These are phyloP conservation scores for Daldinia sp. DNA, from an alignment of 2,329 filamentous ascomycete species.

Conservation along the genomic window DNA sequence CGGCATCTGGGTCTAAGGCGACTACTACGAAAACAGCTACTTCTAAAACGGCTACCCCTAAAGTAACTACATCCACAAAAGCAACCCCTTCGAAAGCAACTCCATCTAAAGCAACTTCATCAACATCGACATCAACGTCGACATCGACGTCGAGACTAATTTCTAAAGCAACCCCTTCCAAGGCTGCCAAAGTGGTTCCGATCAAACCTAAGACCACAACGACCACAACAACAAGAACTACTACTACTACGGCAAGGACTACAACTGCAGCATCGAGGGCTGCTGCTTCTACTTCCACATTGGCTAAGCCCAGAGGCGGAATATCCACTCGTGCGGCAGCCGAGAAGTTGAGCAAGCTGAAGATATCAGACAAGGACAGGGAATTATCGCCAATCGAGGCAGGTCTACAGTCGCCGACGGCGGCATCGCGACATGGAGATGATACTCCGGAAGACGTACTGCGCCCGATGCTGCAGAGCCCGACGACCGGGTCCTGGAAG, in stretches of 20 bases:
- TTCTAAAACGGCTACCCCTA: not conserved
- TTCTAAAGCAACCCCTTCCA: not conserved
- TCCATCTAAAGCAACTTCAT: not conserved
- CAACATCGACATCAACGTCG: not conserved
- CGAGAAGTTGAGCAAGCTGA: conserved; percentile 40
- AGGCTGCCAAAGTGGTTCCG: not conserved
- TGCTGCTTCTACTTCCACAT: not conserved
- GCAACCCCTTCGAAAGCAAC: not conserved
- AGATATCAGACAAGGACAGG: conserved; percentile 32
- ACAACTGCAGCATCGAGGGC: not conserved
- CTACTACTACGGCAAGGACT: conserved; percentile 1
- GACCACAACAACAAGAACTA: conserved; percentile 23
- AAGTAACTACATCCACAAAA: not conserved
- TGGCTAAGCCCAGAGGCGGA: not conserved
- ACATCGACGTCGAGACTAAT: not conserved
- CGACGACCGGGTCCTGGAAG: conserved; percentile 58
- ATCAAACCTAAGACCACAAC: conserved; percentile 9
- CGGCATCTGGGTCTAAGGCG: not conserved
- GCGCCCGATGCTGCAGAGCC: conserved; percentile 57
- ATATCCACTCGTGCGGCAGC: conserved; percentile 34
- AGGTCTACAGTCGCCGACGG: conserved; percentile 61
- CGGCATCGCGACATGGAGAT: conserved; percentile 56
- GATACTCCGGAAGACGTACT: conserved; percentile 43
- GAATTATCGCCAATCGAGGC: conserved; percentile 36
- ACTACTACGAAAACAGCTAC: not conserved